Conservation (phyloP, 352 stramenopile species). For the Globisporangium lucens region DNA sequence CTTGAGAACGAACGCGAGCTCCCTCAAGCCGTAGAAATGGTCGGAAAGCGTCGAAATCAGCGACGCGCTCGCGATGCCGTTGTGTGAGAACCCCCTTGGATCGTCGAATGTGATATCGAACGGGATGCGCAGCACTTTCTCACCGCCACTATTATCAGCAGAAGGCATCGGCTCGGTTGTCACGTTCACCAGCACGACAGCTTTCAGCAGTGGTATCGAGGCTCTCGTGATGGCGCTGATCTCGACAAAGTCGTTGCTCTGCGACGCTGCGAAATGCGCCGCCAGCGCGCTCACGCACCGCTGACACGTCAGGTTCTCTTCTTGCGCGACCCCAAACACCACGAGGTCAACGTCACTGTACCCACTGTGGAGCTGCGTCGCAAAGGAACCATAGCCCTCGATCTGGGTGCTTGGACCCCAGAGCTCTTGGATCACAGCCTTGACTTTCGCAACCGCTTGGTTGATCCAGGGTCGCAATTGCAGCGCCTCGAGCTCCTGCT, state of each 20-base stretch:
- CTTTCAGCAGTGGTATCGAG: constrained; percentile 77
- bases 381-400: constrained; percentile 75
- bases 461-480: constrained; percentile 40
- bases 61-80: constrained; percentile 70
- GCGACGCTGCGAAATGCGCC: constrained; percentile 17
- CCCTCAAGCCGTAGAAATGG: constrained; percentile 74
- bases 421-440: constrained; percentile 35
- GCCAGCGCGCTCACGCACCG: constrained; percentile 47
- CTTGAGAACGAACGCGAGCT: constrained; percentile 88
- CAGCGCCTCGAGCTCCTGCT: constrained; percentile 39
- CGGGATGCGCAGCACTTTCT: constrained; percentile 38
- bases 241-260: constrained; percentile 32
- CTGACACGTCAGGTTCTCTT: constrained; percentile 43
- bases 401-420: constrained; percentile 50
- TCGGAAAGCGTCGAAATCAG: constrained; percentile 60
- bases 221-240: constrained; percentile 74
- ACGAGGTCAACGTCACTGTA: constrained; percentile 80
- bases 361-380: constrained; percentile 56
- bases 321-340: constrained; percentile 61
- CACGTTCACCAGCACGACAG: constrained; percentile 39
- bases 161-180: not conserved
- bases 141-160: not conserved
- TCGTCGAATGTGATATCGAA: constrained; percentile 86
- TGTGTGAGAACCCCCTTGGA: constrained; percentile 50
- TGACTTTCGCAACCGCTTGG: constrained; percentile 48